phyloP scores from a whole-genome alignment of 2,329 filamentous ascomycete genomes.

The Beauveria australis region DNA sequence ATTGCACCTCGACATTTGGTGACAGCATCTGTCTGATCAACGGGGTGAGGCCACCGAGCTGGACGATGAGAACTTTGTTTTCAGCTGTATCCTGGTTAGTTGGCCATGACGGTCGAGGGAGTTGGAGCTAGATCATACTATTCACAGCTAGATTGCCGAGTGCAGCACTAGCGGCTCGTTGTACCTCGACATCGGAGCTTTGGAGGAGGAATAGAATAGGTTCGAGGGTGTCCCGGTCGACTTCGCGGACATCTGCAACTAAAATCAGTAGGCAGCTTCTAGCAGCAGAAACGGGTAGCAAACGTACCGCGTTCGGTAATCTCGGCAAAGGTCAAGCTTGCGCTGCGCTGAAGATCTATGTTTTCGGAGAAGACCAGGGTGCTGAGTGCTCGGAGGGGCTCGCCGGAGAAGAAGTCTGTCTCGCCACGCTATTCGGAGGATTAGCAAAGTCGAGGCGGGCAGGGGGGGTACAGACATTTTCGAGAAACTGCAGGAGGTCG shows the following conservation, averaged over 20 bases:
- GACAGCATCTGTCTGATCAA: constrained; percentile 98
- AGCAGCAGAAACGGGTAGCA: constrained; percentile 9
- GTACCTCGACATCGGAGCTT: constrained; percentile 93
- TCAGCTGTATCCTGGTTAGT: constrained; percentile 57
- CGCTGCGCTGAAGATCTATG: constrained; percentile 93
- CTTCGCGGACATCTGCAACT: constrained; percentile 79
- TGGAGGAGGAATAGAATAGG: constrained; percentile 93
- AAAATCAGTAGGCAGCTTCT: constrained; percentile 12
- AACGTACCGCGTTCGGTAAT: constrained; percentile 90
- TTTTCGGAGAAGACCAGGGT: constrained; percentile 98
- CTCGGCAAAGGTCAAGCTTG: constrained; percentile 95
- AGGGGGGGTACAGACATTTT: constrained; percentile 61
- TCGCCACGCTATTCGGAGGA: constrained; percentile 65
- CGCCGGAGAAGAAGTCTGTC: constrained; percentile 96
- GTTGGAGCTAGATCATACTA: constrained; percentile 50
- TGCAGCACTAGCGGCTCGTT: constrained; percentile 90
- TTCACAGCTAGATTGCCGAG: constrained; percentile 95
- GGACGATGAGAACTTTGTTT: constrained; percentile 95
- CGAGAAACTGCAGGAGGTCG: constrained; percentile 88
- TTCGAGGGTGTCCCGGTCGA: constrained; percentile 88
- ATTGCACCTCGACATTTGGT: constrained; percentile 95
- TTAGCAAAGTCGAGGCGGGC: background rate
- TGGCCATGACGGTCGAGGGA: constrained; percentile 23
- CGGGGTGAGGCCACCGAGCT: constrained; percentile 80
- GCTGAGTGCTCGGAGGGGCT: constrained; percentile 85